Conservation (phyloP, 148 eudicot species). For the Silene latifolia region DNA sequence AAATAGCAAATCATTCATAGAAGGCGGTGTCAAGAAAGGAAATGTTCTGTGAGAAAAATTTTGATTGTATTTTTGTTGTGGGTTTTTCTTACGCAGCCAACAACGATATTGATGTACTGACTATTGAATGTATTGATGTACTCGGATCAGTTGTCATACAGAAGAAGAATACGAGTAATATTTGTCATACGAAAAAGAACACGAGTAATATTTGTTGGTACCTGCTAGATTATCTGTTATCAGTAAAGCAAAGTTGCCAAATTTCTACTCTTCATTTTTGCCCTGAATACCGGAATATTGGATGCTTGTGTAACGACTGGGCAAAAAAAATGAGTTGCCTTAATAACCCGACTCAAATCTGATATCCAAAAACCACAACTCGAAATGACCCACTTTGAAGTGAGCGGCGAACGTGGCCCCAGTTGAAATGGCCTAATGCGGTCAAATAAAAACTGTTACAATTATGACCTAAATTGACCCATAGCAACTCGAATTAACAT, state of each 20-base stretch:
- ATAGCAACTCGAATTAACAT: too few species aligned
- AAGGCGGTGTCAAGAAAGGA: background rate
- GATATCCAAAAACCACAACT: too few species aligned
- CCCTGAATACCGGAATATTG: background rate
- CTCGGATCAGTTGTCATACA: background rate
- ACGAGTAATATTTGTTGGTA: background rate
- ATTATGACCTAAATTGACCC: too few species aligned
- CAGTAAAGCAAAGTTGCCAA: background rate
- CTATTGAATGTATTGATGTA: background rate
- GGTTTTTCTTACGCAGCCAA: background rate
- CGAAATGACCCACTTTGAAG: too few species aligned
- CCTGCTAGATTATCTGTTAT: background rate
- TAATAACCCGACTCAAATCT: too few species aligned
- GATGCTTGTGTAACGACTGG: too few species aligned
- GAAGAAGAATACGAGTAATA: background rate
- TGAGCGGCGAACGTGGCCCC: too few species aligned
- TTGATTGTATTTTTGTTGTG: background rate
- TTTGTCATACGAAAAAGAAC: background rate
- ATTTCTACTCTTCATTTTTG: background rate
- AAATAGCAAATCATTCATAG: background rate
- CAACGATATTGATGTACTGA: conserved; percentile 2
- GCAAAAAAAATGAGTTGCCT: too few species aligned
- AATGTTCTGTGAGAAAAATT: conserved; percentile 2
- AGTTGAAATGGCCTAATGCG: too few species aligned
- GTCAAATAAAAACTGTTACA: too few species aligned